Evolutionary conservation across 2,329 filamentous ascomycete genomes (phyloP), one percentile per base, ranked within the genome.

Genomic region (Teratosphaeriaceae sp.): DNA sequence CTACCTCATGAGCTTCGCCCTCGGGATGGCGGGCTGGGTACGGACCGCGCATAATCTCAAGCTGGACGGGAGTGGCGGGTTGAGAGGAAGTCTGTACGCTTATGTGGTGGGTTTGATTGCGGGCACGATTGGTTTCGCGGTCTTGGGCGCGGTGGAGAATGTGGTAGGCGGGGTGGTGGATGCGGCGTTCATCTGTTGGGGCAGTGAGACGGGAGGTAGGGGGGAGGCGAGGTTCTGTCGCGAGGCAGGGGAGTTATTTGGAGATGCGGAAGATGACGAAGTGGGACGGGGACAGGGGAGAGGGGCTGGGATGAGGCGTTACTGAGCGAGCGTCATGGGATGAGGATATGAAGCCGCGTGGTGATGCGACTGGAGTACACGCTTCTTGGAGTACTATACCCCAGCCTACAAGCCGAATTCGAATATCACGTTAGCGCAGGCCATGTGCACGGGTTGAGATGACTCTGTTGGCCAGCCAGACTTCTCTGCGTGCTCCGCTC

Each of bases 21-120:
- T 98, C 22, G 90, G 90, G 1, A 94, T 97, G 58, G 89, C 86
- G 3, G 90, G 88, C n/a, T 98, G 92, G 92, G 87, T 97, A 7
- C 85, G 87, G 36, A 94, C 89, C 26, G 89, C 92, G 9, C 82
- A 87, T 49, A 82, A 85, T 65, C 71, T 96, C 3, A 72, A 76
- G 40, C 71, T 92, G 16, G 71, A 61, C 68, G 58, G 67, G 69
- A 46, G 61, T 44, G 54, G 53, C 38, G 55, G 64, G 44, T 37
- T 68, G 42, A 79, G 79, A 35, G 92, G 92, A 7, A 95, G 88
- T 56, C 74, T 92, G 19, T 98, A 98, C 63, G 92, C 90, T 2
- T 98, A 97, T 59, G 79, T 97, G 1, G 87, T 98, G 18, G 92
- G 89, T 8, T 65, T 98, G 49, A 84, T 97, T 53, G 92, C 92